Evolutionary conservation across 306 rosid genomes (phyloP), one percentile per base, ranked within the genome.

Genomic region (Vicia faba): DNA sequence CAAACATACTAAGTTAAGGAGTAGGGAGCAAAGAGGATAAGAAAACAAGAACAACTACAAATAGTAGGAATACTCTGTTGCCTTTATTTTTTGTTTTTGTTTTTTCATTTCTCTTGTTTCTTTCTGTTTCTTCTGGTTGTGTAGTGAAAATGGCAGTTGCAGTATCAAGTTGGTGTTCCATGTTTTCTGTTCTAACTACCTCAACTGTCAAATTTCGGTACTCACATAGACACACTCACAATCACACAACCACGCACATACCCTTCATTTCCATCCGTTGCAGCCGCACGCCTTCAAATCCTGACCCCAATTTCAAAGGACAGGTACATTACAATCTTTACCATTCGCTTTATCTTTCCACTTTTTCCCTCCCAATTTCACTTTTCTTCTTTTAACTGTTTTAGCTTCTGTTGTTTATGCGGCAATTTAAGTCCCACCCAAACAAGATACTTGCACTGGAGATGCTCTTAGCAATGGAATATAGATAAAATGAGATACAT

Each of bases 111-210:
- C n/a, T n/a, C n/a, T n/a, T n/a, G n/a, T n/a, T n/a, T n/a, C n/a
- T n/a, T n/a, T n/a, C n/a, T n/a, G n/a, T n/a, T n/a, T n/a, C n/a
- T n/a, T n/a, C n/a, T n/a, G n/a, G n/a, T n/a, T n/a, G 58, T 20
- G 14, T 19, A 1, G 64, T 39, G 64, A 16, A 51, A 82, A 88
- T 91, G 97, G 96, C 89, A 13, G 84, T 76, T 59, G 83, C 91
- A 71, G 70, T 88, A 16, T 78, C 86, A n/a, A 85, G 76, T 76
- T 68, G 76, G 68, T 84, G 48, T 79, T 80, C 82, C 80, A 75
- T 80, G 76, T 93, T 75, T 81, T 88, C 95, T 16, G 80, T 50
- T 39, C 33, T 77, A 39, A 72, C 66, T 12, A 82, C 96, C 18
- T n/a, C n/a, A n/a, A 48, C 91, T n/a, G 79, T 81, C 14, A 82